Percentiles rank a stretch among this genome's conserved stretches.
These are phyloP conservation scores for Piper longum DNA, from an alignment of 164 flowering plant species.

Conservation along the genomic window DNA sequence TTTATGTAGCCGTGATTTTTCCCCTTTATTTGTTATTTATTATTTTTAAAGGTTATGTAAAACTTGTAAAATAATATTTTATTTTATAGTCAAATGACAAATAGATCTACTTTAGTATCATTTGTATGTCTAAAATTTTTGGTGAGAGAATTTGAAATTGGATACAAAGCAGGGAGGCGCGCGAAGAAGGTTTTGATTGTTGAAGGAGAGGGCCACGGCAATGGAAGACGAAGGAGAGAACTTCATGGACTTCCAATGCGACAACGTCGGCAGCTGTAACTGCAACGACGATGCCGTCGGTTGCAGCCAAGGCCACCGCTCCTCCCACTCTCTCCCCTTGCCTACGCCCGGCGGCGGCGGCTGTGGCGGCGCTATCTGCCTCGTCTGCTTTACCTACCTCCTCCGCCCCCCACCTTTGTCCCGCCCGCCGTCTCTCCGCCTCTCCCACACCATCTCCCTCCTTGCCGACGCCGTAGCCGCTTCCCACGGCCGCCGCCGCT, in stretches of 20 bases:
- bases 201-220: no score
- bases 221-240: conserved; percentile 1
- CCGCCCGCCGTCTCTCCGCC: conserved; percentile 50
- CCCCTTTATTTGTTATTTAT: no score
- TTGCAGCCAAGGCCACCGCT: conserved; percentile 57
- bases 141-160: no score
- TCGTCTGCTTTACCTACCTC: conserved; percentile 71
- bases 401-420: conserved; percentile 32
- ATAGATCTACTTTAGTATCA: no score
- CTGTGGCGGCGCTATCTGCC: conserved; percentile 66
- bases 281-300: not conserved
- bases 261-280: not conserved
- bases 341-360: conserved; percentile 42
- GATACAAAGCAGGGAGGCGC: no score
- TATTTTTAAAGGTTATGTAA: no score
- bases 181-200: no score
- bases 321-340: conserved; percentile 27
- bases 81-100: no score
- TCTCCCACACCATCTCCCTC: conserved; percentile 85
- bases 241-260: not conserved
- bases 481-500: conserved; percentile 35
- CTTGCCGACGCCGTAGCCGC: conserved; percentile 50
- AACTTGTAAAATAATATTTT: no score
- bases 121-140: no score
- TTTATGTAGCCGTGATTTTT: no score